Base-by-base conservation (phyloP, 176 grass and related monocot genomes). In the Oryza meyeriana region DNA sequence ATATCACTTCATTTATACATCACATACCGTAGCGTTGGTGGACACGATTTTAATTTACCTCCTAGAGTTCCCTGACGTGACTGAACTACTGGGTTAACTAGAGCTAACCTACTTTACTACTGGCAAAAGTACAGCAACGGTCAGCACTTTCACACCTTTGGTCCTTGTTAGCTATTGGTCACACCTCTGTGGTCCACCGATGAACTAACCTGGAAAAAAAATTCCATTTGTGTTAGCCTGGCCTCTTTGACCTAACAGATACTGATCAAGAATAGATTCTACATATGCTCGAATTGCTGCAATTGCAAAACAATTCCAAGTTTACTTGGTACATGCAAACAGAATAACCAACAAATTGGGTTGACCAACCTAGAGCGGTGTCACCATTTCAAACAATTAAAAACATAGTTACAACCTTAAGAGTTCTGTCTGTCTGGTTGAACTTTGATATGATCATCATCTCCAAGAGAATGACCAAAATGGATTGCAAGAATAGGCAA, bases 241-340 rank as follows among this genome's bases (percentile, higher is more conserved):
- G 13, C 24, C 70, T 32, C 40, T 44, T 39, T 70, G 45, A 80
- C 64, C 41, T 11, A 80, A 55, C 44, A 27, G 52, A 25, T 61
- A 11, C 3, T 67, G 32, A 67, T 67, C 32, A 35, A 67, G 65
- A 67, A 36, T 35, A 36, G 32, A 67, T 75, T 64, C 20, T 61
- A 17, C 63, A 8, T 40, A 12, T 59, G 11, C 36, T 31, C 79
- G 27, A 40, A 66, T 27, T 81, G 64, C 39, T 70, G 71, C 48
- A 62, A 81, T 12, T 61, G 36, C 39, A 10, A 72, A 75, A 76
- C 22, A 74, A 74, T 66, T 79, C 18, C 18, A 86, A 34, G 32
- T 8, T 61, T 24, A 6, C 24, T 29, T 81, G 2, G 28, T 24
- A 69, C 24, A 10, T 47, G 20, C 27, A 24, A 20, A 74, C 27